These are phyloP conservation scores for Erodium moschatum DNA, from an alignment of 441 rosid species.

Conservation along the genomic window DNA sequence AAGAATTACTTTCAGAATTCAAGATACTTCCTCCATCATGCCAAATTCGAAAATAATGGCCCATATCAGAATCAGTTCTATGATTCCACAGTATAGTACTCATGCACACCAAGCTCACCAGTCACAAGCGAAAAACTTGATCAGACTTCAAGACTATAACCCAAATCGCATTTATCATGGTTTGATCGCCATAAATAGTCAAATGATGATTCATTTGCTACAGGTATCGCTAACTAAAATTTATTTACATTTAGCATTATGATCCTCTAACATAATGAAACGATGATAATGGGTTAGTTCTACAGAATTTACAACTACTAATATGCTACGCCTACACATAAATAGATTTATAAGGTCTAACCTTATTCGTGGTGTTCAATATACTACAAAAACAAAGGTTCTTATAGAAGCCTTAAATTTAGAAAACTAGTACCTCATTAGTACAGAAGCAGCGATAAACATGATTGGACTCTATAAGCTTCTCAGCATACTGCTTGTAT, in stretches of 20 bases:
- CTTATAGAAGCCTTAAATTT: background rate
- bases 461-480: slow-evolving; percentile 71
- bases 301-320: background rate
- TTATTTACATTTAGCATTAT: background rate
- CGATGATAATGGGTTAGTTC: background rate
- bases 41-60: background rate
- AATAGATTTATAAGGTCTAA: background rate
- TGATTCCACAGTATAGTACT: too few relatives aligned
- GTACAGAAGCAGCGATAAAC: slow-evolving; percentile 87
- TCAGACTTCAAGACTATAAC: background rate
- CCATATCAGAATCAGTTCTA: background rate
- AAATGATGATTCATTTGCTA: background rate
- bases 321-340: background rate
- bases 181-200: background rate
- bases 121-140: background rate
- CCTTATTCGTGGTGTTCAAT: background rate
- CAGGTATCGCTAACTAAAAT: background rate
- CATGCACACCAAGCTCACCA: slow-evolving; percentile 1
- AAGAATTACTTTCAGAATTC: background rate
- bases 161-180: background rate
- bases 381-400: background rate
- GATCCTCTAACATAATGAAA: background rate
- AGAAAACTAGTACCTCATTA: slow-evolving; percentile 39
- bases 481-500: slow-evolving; percentile 63
- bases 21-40: background rate